These are phyloP conservation scores for Nitzschia putrida DNA, from an alignment of 108 stramenopile genomes.

Conservation along the genomic window DNA sequence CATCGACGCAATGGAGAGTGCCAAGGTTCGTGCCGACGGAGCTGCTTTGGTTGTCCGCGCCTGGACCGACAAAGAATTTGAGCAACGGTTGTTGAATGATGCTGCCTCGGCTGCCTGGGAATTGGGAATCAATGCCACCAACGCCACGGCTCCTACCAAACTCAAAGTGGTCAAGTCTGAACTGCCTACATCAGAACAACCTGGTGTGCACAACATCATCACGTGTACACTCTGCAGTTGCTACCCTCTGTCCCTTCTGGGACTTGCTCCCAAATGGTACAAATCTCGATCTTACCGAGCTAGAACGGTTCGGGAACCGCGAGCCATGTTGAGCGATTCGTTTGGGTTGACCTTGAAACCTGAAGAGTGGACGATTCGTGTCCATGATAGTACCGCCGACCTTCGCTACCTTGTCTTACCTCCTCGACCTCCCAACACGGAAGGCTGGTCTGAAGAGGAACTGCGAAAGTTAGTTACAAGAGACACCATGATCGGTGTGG, in stretches of 20 bases:
- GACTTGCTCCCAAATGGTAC: constrained; percentile 69
- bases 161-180: constrained; percentile 52
- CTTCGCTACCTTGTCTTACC: constrained; percentile 69
- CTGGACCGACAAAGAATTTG: constrained; percentile 52
- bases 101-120: constrained; percentile 55
- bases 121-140: constrained; percentile 51
- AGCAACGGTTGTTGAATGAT: constrained; percentile 45
- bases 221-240: constrained; percentile 73
- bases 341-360: constrained; percentile 52
- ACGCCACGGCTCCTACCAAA: constrained; percentile 66
- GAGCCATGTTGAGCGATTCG: constrained; percentile 47
- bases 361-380: constrained; percentile 26
- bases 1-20: constrained; percentile 44
- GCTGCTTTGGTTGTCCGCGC: constrained; percentile 50
- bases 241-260: constrained; percentile 58
- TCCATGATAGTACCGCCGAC: constrained; percentile 76
- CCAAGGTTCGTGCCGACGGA: constrained; percentile 34
- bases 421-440: constrained; percentile 47
- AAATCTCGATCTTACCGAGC: constrained; percentile 61
- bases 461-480: constrained; percentile 48
- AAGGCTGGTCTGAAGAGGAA: constrained; percentile 50
- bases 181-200: too few species aligned
- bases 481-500: constrained; percentile 63
- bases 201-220: constrained; percentile 57
- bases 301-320: constrained; percentile 68